Percentiles rank a stretch among this genome's conserved stretches.
phyloP scores from a whole-genome alignment of 2,329 filamentous ascomycete genomes.

The Chaetoscypha palmicola region DNA sequence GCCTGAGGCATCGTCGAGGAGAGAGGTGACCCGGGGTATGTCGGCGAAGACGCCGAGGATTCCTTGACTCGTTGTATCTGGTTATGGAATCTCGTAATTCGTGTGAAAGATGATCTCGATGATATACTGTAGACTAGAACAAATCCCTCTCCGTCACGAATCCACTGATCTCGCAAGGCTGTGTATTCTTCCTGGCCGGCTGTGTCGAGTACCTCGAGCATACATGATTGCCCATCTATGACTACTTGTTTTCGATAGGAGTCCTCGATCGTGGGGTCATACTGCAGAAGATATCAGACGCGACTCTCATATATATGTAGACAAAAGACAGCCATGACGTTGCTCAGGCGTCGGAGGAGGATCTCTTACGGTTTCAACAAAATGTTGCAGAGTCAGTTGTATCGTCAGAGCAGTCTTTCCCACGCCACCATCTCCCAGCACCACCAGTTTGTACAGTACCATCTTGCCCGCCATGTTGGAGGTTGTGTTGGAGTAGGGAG shows the following conservation, averaged over 20 bases:
- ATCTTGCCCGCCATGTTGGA: conserved; percentile 75
- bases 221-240: conserved; percentile 91
- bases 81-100: conserved; percentile 92
- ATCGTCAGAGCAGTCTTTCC: conserved; percentile 93
- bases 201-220: conserved; percentile 95
- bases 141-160: conserved; percentile 94
- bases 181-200: conserved; percentile 99
- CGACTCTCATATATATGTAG: no score
- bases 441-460: conserved; percentile 94
- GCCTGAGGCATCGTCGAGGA: conserved; percentile 44
- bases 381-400: conserved; percentile 96
- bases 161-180: conserved; percentile 94
- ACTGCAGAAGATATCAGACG: no score
- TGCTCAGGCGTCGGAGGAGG: neutral
- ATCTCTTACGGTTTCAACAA: conserved; percentile 75
- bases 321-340: no score
- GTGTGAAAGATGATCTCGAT: conserved; percentile 86
- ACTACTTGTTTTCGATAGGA: conserved; percentile 85
- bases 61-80: conserved; percentile 98
- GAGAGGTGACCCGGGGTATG: conserved; percentile 69
- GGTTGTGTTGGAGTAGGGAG: conserved; percentile 10
- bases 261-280: conserved; percentile 83
- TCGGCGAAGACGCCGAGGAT: conserved; percentile 68
- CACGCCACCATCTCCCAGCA: conserved; percentile 87
- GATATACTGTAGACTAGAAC: conserved; percentile 98